Evolutionary conservation across 2,329 filamentous ascomycete genomes (phyloP).

Genomic region (Teratosphaeria viscida): DNA sequence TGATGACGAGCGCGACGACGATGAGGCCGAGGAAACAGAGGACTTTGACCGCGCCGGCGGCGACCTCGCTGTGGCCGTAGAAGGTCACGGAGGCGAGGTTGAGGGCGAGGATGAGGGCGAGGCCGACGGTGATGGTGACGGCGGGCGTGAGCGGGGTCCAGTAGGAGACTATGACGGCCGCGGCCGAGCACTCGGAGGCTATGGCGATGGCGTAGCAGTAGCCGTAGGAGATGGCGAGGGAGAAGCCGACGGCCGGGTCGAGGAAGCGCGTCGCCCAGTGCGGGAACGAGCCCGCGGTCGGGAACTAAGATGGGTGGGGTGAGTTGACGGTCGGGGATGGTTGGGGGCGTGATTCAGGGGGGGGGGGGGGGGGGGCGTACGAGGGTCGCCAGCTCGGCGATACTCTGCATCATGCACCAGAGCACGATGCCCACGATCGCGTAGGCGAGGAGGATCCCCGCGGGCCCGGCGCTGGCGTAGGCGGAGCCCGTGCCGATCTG

Average conservation of each 20-base stretch:
- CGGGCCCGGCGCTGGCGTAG: constrained; percentile 13
- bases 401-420: constrained; percentile 22
- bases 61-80: constrained; percentile 39
- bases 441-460: constrained; percentile 25
- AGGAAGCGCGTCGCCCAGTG: constrained; percentile 26
- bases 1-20: constrained; percentile 13
- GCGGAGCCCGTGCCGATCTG: constrained; percentile 12
- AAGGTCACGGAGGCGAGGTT: constrained; percentile 13
- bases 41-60: constrained; percentile 36
- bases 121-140: constrained; percentile 15
- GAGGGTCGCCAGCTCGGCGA: constrained; percentile 25
- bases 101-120: constrained; percentile 6
- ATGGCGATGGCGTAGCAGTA: constrained; percentile 9
- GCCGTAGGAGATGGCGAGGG: constrained; percentile 26
- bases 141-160: constrained; percentile 15
- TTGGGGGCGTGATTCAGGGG: too few species aligned
- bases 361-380: background rate
- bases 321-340: background rate
- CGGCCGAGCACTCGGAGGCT: constrained; percentile 14
- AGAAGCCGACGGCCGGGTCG: constrained; percentile 25
- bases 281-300: constrained; percentile 29
- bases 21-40: constrained; percentile 21
- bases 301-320: constrained; percentile 11
- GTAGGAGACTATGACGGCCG: constrained; percentile 14
- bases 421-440: constrained; percentile 27